Evolutionary conservation across 1,139 yeast genomes (phyloP), one percentile per base, ranked within the genome.

Genomic region (Zygoascus hellenicus): DNA sequence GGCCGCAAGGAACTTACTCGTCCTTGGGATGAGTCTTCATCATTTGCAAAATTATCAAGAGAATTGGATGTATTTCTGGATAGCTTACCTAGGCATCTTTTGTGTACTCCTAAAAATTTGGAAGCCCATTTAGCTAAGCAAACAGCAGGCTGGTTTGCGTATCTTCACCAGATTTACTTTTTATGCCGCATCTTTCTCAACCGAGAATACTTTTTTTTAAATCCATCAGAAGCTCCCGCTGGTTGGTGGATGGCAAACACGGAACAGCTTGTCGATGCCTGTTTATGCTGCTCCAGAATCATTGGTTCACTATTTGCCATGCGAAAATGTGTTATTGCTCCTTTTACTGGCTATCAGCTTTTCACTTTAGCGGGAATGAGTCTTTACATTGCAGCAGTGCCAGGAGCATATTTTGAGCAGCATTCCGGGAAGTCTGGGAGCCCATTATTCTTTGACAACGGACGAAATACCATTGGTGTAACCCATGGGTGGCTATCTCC

Each of bases 341-440:
- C 51, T 7, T 48, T 48, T 15, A 48, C 51, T 6, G 51, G 51
- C 6, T 48, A 47, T 31, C 44, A 47, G 26, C 32, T 48, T n/a
- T 48, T 48, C 31, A 48, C 50, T 16, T 28, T 47, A 9, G 44
- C 49, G 2, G 48, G 50, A 9, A 44, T 48, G 42, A 33, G 47
- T 32, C 35, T 40, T 2, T 48, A 48, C 22, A 9, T 48, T 28
- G 28, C 43, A 13, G 50, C 42, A 5, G 46, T 36, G 22, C 44
- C 41, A 3, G 29, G 14, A 19, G 11, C 29, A 9, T 36, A 36
- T 29, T 36, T 36, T 36, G 39, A 22, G 15, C 39, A 36, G 13
- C 39, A 36, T n/a, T 36, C 39, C 2, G 39, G 39, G 5, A 11
- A 36, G 30, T 15, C 39, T 5, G 15, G 29, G n/a, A 9, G 14